phyloP scores from a whole-genome alignment of 371 early-diverging fungal species.

The Mucor saturninus region DNA sequence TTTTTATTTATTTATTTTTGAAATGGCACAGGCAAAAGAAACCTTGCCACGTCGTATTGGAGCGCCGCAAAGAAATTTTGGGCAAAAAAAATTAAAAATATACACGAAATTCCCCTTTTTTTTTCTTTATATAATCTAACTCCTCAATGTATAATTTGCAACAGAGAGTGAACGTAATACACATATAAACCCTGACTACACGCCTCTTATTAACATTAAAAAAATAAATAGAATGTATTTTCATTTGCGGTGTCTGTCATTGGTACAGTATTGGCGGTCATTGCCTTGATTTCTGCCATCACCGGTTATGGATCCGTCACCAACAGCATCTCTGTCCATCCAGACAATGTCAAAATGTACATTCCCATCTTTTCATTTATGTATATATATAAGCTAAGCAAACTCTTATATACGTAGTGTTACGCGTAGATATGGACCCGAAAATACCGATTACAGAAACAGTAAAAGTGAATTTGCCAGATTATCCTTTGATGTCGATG shows the following conservation, averaged over 20 bases:
- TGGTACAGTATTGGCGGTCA: conserved; percentile 62
- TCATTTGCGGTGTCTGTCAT: conserved; percentile 73
- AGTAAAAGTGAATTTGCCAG: conserved; percentile 71
- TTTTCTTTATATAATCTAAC: not conserved
- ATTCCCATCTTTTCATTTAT: no score
- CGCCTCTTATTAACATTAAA: not conserved
- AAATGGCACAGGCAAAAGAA: not conserved
- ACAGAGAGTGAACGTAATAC: conserved; percentile 12
- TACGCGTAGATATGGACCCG: conserved; percentile 65
- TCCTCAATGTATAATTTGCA: conserved; percentile 10
- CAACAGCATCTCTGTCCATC: conserved; percentile 49
- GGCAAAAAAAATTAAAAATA: not conserved
- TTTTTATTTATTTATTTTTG: no score
- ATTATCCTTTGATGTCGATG: conserved; percentile 75
- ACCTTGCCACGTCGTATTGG: not conserved
- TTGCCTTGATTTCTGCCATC: conserved; percentile 51
- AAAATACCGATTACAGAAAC: conserved; percentile 66
- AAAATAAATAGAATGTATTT: conserved; percentile 51
- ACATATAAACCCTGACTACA: not conserved
- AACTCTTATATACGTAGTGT: conserved; percentile 33
- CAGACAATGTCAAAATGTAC: conserved; percentile 62
- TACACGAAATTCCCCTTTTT: not conserved
- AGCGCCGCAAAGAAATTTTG: not conserved
- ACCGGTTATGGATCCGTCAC: conserved; percentile 49
- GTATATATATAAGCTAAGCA: not conserved